These are phyloP conservation scores for Sarcodon aspratus DNA, from an alignment of 768 basidiomycete genomes.

Conservation along the genomic window DNA sequence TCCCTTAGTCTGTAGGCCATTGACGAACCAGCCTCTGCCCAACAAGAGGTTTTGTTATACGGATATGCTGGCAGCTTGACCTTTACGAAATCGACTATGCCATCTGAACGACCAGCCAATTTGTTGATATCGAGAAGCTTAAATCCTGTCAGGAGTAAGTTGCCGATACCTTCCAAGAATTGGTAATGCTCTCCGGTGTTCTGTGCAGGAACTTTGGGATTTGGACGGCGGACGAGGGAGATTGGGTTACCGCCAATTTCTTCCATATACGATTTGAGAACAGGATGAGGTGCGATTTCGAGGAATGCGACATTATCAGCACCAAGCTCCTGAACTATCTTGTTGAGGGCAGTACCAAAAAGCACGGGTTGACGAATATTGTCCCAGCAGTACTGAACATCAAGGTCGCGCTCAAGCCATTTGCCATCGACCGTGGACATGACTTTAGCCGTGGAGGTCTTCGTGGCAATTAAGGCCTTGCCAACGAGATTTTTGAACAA, in stretches of 20 bases:
- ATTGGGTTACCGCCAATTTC: conserved; percentile 22
- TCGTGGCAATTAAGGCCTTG: background rate
- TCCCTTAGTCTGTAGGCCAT: conserved; percentile 15
- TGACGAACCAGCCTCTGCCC: conserved; percentile 15
- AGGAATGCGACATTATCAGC: conserved; percentile 16
- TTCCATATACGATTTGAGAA: conserved; percentile 22
- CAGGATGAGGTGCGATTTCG: conserved; percentile 23
- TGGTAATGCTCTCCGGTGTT: conserved; percentile 23
- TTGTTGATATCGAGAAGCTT: conserved; percentile 17
- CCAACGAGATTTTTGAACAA: conserved; percentile 15
- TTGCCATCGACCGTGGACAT: conserved; percentile 24
- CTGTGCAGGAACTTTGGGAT: conserved; percentile 16
- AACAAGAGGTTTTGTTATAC: conserved; percentile 16
- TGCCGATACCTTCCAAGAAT: conserved; percentile 19
- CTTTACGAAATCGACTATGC: conserved; percentile 10
- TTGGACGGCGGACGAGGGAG: conserved; percentile 19
- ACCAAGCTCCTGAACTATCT: conserved; percentile 17
- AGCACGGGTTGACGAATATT: conserved; percentile 23
- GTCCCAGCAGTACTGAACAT: conserved; percentile 21
- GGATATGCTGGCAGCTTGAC: conserved; percentile 18
- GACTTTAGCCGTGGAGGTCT: conserved; percentile 12
- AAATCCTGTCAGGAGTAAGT: conserved; percentile 18
- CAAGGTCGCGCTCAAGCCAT: conserved; percentile 16
- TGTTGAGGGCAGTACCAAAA: conserved; percentile 21
- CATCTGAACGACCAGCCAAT: conserved; percentile 11